Conservation (phyloP, 2,329 filamentous ascomycete genomes). For the Septoria linicola region DNA sequence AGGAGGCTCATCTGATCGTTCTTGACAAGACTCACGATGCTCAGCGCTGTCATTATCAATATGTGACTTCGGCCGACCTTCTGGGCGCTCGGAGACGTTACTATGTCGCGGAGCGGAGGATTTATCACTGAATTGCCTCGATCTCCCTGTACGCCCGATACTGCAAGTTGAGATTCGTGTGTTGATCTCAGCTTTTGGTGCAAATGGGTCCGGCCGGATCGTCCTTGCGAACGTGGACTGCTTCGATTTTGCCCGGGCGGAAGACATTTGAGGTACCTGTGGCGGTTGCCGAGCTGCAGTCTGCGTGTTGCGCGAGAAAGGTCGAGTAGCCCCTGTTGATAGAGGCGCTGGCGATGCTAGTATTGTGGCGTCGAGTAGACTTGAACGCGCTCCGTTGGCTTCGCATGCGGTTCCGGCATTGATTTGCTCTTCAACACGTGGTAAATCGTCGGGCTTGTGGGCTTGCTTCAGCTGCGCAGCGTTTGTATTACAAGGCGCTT, state of each 20-base stretch:
- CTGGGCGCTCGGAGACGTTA: not conserved
- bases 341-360: not conserved
- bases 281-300: not conserved
- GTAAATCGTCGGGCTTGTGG: not conserved
- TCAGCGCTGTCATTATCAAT: not conserved
- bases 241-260: not conserved
- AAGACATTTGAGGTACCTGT: not conserved
- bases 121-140: not conserved
- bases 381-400: not conserved
- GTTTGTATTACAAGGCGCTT: not conserved
- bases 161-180: conserved; percentile 5
- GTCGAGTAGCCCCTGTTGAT: not conserved
- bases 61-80: not conserved
- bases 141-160: not conserved
- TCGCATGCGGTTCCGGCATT: not conserved
- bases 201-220: conserved; percentile 15
- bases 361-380: not conserved
- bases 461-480: not conserved
- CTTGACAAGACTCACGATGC: not conserved
- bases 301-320: not conserved
- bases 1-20: not conserved
- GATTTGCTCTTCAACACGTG: not conserved
- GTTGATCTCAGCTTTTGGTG: conserved; percentile 6
- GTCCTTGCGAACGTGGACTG: conserved; percentile 9
- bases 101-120: not conserved